Evolutionary conservation across 2,329 filamentous ascomycete genomes (phyloP).

Genomic region (Trichoderma hamatum): DNA sequence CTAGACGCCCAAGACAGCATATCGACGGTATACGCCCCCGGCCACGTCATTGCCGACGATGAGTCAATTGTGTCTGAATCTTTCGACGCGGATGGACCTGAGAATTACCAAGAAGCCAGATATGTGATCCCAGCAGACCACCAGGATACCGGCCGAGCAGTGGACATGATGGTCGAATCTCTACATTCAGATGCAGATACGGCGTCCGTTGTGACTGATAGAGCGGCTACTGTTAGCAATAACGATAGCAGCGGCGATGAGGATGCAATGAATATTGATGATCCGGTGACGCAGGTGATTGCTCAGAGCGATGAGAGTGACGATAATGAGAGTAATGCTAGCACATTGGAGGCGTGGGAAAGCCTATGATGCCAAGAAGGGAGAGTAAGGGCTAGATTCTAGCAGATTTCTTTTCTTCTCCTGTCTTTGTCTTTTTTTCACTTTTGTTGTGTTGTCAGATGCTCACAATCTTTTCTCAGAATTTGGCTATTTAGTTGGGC

Average conservation of each 20-base stretch:
- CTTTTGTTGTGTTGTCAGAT: neutral
- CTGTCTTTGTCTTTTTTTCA: neutral
- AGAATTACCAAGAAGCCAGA: slow-evolving; percentile 43
- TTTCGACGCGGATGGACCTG: slow-evolving; percentile 40
- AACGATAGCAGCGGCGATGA: neutral
- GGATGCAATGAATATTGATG: slow-evolving; percentile 8
- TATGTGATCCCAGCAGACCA: slow-evolving; percentile 40
- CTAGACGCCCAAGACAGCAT: slow-evolving; percentile 46
- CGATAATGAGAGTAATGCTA: neutral
- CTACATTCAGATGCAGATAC: slow-evolving; percentile 16
- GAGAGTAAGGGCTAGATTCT: neutral
- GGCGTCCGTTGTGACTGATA: slow-evolving; percentile 4
- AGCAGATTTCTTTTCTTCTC: neutral
- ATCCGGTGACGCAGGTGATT: slow-evolving; percentile 26
- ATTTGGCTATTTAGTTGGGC: neutral
- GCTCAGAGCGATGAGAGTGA: slow-evolving; percentile 25
- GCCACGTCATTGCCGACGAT: slow-evolving; percentile 41
- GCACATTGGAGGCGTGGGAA: slow-evolving; percentile 2
- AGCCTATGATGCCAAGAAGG: neutral
- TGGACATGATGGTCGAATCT: slow-evolving; percentile 34
- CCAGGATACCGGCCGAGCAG: slow-evolving; percentile 33
- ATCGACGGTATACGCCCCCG: slow-evolving; percentile 41
- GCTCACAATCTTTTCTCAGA: neutral
- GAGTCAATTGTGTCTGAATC: slow-evolving; percentile 41
- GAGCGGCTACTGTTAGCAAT: neutral